Evolutionary conservation across 257 asterid genomes (phyloP).

Genomic region (Agastache rugosa): DNA sequence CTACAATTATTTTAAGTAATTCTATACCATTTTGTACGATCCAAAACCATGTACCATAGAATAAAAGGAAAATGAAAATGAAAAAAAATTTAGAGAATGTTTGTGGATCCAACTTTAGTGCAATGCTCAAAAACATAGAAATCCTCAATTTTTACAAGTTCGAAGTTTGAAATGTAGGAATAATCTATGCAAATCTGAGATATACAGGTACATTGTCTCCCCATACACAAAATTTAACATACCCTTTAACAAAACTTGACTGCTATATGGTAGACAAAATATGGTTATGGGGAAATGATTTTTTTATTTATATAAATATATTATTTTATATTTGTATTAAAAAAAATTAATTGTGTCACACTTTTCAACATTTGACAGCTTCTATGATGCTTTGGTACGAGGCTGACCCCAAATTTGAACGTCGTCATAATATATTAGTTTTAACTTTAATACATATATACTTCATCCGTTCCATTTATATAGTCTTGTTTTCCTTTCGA

Average conservation of each 20-base stretch:
- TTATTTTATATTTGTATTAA: background rate
- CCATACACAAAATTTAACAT: conserved; percentile 20
- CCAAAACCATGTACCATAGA: background rate
- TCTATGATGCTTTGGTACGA: conserved; percentile 25
- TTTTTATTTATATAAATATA: background rate
- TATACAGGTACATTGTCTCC: conserved; percentile 46
- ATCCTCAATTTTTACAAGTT: conserved; percentile 37
- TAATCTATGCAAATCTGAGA: conserved; percentile 23
- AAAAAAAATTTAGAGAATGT: conserved; percentile 27
- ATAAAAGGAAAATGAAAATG: no score
- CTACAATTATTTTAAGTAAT: background rate
- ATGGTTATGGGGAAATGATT: conserved; percentile 40
- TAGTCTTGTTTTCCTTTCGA: no score
- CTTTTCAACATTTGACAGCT: conserved; percentile 35
- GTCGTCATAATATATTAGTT: no score
- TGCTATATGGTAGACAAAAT: conserved; percentile 40
- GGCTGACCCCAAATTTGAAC: conserved; percentile 5
- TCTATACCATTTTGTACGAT: background rate
- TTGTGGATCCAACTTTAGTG: conserved; percentile 39
- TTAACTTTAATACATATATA: no score
- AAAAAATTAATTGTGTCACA: conserved; percentile 28
- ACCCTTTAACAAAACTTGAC: conserved; percentile 33
- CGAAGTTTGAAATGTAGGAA: conserved; percentile 28
- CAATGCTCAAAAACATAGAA: conserved; percentile 47
- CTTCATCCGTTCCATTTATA: no score